Base-by-base conservation (phyloP, 495 filamentous ascomycete genomes). In the Trypethelium eluteriae region DNA sequence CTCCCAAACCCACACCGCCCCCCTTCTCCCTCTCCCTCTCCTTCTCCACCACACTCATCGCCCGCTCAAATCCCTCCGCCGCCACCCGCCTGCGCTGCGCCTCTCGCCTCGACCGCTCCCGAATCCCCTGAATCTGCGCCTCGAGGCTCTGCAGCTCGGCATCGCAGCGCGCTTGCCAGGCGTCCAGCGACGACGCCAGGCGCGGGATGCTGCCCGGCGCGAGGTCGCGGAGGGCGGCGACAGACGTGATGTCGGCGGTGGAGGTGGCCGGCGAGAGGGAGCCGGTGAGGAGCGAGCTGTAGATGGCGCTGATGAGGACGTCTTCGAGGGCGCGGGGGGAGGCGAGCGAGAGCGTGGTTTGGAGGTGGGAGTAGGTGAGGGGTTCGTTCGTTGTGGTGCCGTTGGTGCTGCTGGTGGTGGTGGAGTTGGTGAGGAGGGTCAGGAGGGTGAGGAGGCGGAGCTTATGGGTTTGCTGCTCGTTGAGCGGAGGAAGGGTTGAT, bases 361-460 rank as follows among this genome's bases (percentile, higher is more conserved):
- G 86, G 38, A 98, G 86, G 62, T 82, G 72, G 41, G 80, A 67
- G 77, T 98, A 98, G 68, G 82, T 89, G 25, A 96, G 86, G 73
- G 80, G 80, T 25, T 25, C 25, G 25, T 25, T 25, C 25, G 25
- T 25, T 25, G 25, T 25, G 25, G 25, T 25, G 25, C 25, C 25
- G 25, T 25, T 25, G 49, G 73, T 68, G 35, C 82, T 82, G 69
- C 85, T 80, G 38, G 81, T 80, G 47, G 80, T 80, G 69, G 87
- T 79, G 25, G 79, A 74, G 63, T 61, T 53, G 46, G 84, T 80
- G 41, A 83, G 78, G 68, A 96, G 83, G 12, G 89, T 85, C 64
- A 98, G 83, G 69, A 98, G 87, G 47, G 93, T 89, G 57, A 98
- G 86, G 69, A 96, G 91, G 65, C 89, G 89, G 57, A 98, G 92